These are phyloP conservation scores for Albizia julibrissin DNA, from an alignment of 306 rosid species.

Conservation along the genomic window DNA sequence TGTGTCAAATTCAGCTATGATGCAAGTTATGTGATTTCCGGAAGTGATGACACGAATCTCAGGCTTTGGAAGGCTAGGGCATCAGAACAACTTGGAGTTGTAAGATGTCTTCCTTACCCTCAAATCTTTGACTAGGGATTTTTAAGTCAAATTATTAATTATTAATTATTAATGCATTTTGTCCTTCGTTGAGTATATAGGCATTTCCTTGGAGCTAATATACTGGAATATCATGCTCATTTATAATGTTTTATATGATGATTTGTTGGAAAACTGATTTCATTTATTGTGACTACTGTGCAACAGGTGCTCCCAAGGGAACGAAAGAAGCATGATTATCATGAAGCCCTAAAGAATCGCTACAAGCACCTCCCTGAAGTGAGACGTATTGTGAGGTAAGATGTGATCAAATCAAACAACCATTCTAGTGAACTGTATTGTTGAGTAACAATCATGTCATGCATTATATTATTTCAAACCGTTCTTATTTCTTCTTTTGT, in stretches of 20 bases:
- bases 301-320: slow-evolving; percentile 91
- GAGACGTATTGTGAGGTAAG: slow-evolving; percentile 75
- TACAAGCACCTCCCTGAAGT: slow-evolving; percentile 86
- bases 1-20: slow-evolving; percentile 91
- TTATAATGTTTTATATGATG: background rate
- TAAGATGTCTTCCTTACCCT: slow-evolving; percentile 49
- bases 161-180: background rate
- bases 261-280: background rate
- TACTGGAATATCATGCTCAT: background rate
- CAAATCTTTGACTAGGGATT: background rate
- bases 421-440: background rate
- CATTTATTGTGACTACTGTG: slow-evolving; percentile 1
- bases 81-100: slow-evolving; percentile 95
- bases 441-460: background rate
- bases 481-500: background rate
- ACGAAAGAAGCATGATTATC: slow-evolving; percentile 72
- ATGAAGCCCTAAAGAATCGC: slow-evolving; percentile 84
- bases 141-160: background rate
- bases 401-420: slow-evolving; percentile 9
- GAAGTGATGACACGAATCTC: slow-evolving; percentile 94
- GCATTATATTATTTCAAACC: background rate
- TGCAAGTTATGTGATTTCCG: slow-evolving; percentile 91
- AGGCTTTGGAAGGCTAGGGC: slow-evolving; percentile 99
- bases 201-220: slow-evolving; percentile 10
- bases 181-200: background rate